Evolutionary conservation across 2,329 filamentous ascomycete genomes (phyloP), one percentile per base, ranked within the genome.

Genomic region (Plenodomus biglobosus): DNA sequence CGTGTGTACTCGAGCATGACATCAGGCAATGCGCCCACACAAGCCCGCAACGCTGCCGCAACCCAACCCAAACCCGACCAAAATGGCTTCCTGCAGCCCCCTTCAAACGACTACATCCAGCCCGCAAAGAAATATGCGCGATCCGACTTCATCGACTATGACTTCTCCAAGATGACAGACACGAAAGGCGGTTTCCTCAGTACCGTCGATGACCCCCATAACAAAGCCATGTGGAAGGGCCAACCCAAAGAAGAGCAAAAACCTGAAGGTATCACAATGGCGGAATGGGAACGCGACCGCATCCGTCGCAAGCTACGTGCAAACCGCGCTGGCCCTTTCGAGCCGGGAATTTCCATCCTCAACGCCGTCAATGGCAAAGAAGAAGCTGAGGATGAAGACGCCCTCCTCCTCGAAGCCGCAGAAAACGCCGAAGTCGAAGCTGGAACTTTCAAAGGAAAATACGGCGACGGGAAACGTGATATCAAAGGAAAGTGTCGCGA

Each of bases 81-180:
- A 69, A 61, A 64, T 50, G 63, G 61, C 41, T 70, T 72, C 52
- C 64, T 64, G 42, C 63, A 62, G 45, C 69, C 70, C 1, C 58
- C 62, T 2, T 61, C 66, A 10, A 74, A 80, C 55, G 76, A 78
- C 15, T 76, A 69, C 51, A 85, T 95, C 41, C 85, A 85, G 46
- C 87, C 92, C 0, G 89, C 90, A 34, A 83, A 85, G 64, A 96
- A 95, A 66, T 96, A 97, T 60, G 85, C 88, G 52, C 92, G 94
- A 40, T 67, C 64, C 7, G 68, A 70, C 70, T 97, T 88, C 69
- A 92, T 99, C 65, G 94, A 99, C 68, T 97, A 96, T 75, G 94
- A 99, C 72, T 94, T 99, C 74, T 92, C 88, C 68, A 88, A 92
- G 74, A 97, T 99, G 91, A 95, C 87, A 6, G 94, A 99, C 71